Percentiles rank a stretch among this genome's conserved stretches.
Evolutionary conservation across 495 filamentous ascomycete species (phyloP).

Genomic region (Ascobolus immersus): DNA sequence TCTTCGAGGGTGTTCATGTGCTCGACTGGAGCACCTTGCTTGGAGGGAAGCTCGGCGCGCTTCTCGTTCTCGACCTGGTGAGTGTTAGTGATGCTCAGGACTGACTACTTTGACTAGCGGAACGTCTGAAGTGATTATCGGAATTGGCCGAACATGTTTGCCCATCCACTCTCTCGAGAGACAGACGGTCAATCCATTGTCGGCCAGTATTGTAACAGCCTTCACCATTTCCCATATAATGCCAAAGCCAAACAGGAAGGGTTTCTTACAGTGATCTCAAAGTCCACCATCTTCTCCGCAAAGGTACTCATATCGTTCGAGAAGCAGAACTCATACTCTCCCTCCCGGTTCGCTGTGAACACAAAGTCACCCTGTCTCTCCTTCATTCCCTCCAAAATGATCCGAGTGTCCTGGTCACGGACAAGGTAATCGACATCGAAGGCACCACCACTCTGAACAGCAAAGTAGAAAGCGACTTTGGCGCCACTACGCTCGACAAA

Average conservation of each 20-base stretch:
- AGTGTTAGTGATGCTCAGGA: slow-evolving; percentile 5
- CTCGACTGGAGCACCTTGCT: slow-evolving; percentile 74
- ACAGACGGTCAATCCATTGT: no score
- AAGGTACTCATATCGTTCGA: slow-evolving; percentile 96
- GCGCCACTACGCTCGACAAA: slow-evolving; percentile 44
- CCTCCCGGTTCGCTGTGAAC: slow-evolving; percentile 78
- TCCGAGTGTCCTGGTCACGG: slow-evolving; percentile 52
- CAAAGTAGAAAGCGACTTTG: slow-evolving; percentile 97
- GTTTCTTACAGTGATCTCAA: slow-evolving; percentile 71
- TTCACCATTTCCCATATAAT: no score
- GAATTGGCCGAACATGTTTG: no score
- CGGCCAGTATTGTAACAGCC: no score
- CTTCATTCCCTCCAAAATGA: slow-evolving; percentile 67
- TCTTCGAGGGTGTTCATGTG: slow-evolving; percentile 82
- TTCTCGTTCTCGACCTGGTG: slow-evolving; percentile 77
- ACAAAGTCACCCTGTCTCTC: slow-evolving; percentile 96
- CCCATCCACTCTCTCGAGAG: no score
- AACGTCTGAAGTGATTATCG: no score
- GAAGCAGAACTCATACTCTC: slow-evolving; percentile 95
- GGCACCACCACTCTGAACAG: slow-evolving; percentile 84
- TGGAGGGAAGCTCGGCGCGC: slow-evolving; percentile 51
- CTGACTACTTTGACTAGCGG: no score
- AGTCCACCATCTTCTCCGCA: slow-evolving; percentile 93
- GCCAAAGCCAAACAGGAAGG: neutral
- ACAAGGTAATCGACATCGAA: slow-evolving; percentile 92